These are phyloP conservation scores for Yamadazyma epiphylla DNA, from an alignment of 1,139 yeast species.

Conservation along the genomic window DNA sequence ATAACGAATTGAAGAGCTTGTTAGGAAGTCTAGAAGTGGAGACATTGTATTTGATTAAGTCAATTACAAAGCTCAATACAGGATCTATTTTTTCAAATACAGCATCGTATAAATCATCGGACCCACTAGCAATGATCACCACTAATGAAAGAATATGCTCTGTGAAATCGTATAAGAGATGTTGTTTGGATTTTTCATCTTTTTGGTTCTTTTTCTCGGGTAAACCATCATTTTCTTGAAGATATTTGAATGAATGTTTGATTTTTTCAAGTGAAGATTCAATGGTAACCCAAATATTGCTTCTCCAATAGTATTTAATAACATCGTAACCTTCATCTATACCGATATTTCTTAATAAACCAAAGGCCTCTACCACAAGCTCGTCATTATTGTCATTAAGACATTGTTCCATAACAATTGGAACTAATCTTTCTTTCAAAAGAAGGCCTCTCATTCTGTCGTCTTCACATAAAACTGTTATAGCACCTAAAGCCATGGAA, in stretches of 20 bases:
- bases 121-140: constrained; percentile 63
- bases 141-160: constrained; percentile 73
- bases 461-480: constrained; percentile 70
- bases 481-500: constrained; percentile 73
- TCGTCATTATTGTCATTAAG: constrained; percentile 69
- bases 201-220: constrained; percentile 13
- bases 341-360: constrained; percentile 72
- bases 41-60: constrained; percentile 33
- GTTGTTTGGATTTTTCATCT: constrained; percentile 40
- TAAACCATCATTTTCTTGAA: constrained; percentile 27
- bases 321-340: constrained; percentile 90
- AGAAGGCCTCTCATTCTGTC: constrained; percentile 56
- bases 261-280: constrained; percentile 49
- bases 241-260: constrained; percentile 40
- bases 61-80: constrained; percentile 37
- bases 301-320: constrained; percentile 71
- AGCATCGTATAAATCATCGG: constrained; percentile 55
- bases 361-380: constrained; percentile 74
- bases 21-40: constrained; percentile 25
- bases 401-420: constrained; percentile 58
- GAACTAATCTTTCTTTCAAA: constrained; percentile 67
- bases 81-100: constrained; percentile 44
- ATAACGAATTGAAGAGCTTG: constrained; percentile 47
- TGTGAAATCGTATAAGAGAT: constrained; percentile 57
- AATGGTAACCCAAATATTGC: constrained; percentile 65